These are phyloP conservation scores for Scedosporium dehoogii DNA, from an alignment of 2,329 filamentous ascomycete genomes.

Conservation along the genomic window DNA sequence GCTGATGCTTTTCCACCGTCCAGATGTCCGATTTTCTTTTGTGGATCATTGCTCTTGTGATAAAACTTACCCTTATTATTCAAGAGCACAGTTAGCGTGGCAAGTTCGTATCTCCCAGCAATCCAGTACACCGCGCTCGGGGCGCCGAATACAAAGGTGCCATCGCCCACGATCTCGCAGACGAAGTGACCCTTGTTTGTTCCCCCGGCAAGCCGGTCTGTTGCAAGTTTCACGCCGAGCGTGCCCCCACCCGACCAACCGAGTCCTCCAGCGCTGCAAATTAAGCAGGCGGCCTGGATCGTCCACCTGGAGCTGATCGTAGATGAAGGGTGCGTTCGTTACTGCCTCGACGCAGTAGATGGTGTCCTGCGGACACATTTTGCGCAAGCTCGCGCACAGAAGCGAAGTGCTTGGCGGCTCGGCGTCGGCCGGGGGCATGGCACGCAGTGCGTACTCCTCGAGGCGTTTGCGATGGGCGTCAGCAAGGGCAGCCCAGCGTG, in stretches of 20 bases:
- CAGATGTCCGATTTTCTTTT: too few species aligned
- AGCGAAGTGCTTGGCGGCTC: slow-evolving; percentile 35
- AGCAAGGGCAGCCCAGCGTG: background rate
- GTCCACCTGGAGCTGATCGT: slow-evolving; percentile 60
- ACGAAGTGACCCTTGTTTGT: slow-evolving; percentile 39
- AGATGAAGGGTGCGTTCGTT: slow-evolving; percentile 56
- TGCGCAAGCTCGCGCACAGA: slow-evolving; percentile 20
- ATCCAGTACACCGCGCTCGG: slow-evolving; percentile 49
- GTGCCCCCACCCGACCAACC: slow-evolving; percentile 73
- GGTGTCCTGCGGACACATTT: slow-evolving; percentile 35
- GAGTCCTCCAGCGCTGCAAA: slow-evolving; percentile 71
- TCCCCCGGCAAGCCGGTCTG: slow-evolving; percentile 19
- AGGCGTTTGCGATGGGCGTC: slow-evolving; percentile 30
- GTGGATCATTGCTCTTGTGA: too few species aligned
- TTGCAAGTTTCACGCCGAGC: slow-evolving; percentile 67
- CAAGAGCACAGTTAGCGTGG: slow-evolving; percentile 43
- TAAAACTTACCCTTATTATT: slow-evolving; percentile 41
- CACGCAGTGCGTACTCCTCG: slow-evolving; percentile 45
- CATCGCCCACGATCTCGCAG: slow-evolving; percentile 46
- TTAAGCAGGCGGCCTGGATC: slow-evolving; percentile 69
- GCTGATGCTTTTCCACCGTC: too few species aligned
- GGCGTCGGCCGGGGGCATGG: slow-evolving; percentile 47
- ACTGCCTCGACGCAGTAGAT: slow-evolving; percentile 74
- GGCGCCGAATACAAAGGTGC: slow-evolving; percentile 45
- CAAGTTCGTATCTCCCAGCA: slow-evolving; percentile 41